These are phyloP conservation scores for Kwoniella botswanensis DNA, from an alignment of 768 basidiomycete species.

Conservation along the genomic window DNA sequence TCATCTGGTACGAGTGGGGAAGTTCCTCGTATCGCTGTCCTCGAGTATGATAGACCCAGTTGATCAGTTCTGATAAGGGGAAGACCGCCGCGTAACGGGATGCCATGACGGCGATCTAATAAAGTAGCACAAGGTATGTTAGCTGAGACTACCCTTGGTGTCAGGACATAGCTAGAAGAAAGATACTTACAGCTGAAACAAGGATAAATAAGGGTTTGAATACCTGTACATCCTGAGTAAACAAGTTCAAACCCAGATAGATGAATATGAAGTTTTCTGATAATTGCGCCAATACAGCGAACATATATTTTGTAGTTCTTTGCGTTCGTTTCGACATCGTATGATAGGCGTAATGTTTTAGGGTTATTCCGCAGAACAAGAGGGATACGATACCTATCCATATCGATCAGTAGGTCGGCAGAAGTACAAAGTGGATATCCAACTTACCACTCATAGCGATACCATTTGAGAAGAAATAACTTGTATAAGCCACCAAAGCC, in stretches of 20 bases:
- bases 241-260: slow-evolving; percentile 95
- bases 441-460: slow-evolving; percentile 70
- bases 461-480: slow-evolving; percentile 99
- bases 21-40: slow-evolving; percentile 88
- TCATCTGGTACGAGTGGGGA: slow-evolving; percentile 98
- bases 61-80: slow-evolving; percentile 92
- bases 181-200: slow-evolving; percentile 70
- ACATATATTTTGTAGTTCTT: slow-evolving; percentile 91
- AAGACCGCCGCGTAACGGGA: slow-evolving; percentile 96
- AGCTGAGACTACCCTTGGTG: not conserved
- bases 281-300: slow-evolving; percentile 88
- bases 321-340: slow-evolving; percentile 97
- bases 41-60: slow-evolving; percentile 83
- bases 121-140: not conserved
- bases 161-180: too few species aligned
- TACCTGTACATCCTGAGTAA: slow-evolving; percentile 85
- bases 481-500: slow-evolving; percentile 90
- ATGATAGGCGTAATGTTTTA: slow-evolving; percentile 99
- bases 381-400: slow-evolving; percentile 84
- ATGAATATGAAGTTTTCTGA: slow-evolving; percentile 99
- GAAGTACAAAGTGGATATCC: not conserved
- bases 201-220: slow-evolving; percentile 95
- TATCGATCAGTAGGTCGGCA: not conserved
- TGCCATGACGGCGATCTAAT: slow-evolving; percentile 78
- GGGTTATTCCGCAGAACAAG: slow-evolving; percentile 96